Evolutionary conservation across 768 basidiomycete species (phyloP), one percentile per base, ranked within the genome.

Genomic region (Naganishia randhawae): DNA sequence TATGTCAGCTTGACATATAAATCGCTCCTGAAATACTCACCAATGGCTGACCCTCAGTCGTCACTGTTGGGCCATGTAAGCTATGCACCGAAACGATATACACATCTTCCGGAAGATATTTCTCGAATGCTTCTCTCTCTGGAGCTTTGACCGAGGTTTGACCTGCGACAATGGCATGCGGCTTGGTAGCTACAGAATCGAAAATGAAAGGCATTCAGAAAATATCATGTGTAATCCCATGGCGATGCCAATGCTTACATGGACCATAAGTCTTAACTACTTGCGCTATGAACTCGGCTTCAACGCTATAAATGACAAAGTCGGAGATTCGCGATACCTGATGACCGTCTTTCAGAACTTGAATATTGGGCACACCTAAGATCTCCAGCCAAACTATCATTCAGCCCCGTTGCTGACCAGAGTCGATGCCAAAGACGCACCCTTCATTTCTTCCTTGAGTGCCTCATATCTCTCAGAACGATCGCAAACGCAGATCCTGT

Each of bases 61-160:
- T 88, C 10, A 99, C 92, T 25, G 85, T 86, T 0, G 96, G 95
- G 0, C 94, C 95, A 77, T 99, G 96, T 25, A 99, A 80, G 22
- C 93, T 96, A 81, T 99, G 96, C 66, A 92, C 85, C 0, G 93
- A 96, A 52, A 97, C 85, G 73, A 99, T 93, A 73, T 88, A 84
- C 14, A 90, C 88, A 74, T 99, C 96, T 1, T 80, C 72, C 0
- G 96, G 96, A 1, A 98, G 86, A 74, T 90, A 83, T 37, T 85
- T 85, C 72, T 99, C 96, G 74, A 96, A 98, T 0, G 96, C 94
- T 1, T 79, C 84, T 71, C 85, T 87, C 77, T 99, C 96, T 0
- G 96, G 96, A 0, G 92, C 90, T 77, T 99, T 99, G 50, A 97
- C 94, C 0, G 91, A 94, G 0, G 95, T 99, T 78, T 99, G 95